These are phyloP conservation scores for Myxozyma kluyveri DNA, from an alignment of 805 yeast species.

Conservation along the genomic window DNA sequence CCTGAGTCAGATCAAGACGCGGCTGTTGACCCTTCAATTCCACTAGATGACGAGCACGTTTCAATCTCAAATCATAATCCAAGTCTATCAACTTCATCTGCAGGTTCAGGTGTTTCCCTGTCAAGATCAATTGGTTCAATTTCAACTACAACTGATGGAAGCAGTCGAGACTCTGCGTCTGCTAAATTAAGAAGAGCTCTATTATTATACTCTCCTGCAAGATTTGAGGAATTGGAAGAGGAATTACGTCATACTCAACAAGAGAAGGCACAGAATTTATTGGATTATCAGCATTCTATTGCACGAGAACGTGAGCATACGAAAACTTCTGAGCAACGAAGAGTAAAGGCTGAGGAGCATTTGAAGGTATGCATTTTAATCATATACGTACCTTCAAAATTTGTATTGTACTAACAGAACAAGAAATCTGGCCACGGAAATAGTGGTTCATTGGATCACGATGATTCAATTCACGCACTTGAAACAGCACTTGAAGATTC, in stretches of 20 bases:
- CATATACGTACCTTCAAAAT: not conserved
- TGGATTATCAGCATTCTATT: conserved; percentile 17
- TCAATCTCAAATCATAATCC: not conserved
- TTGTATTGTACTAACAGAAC: not conserved
- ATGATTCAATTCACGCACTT: conserved; percentile 9
- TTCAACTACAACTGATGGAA: too few relatives aligned
- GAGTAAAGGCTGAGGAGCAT: conserved; percentile 17
- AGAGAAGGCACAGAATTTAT: conserved; percentile 22
- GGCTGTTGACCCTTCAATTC: conserved; percentile 10
- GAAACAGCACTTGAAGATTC: conserved; percentile 24
- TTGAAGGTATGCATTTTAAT: conserved; percentile 11
- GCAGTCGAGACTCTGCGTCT: not conserved
- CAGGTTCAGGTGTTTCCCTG: too few relatives aligned
- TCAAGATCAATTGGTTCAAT: too few relatives aligned
- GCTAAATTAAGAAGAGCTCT: not conserved
- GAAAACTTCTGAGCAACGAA: conserved; percentile 10
- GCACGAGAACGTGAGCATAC: conserved; percentile 21
- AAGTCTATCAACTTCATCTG: not conserved
- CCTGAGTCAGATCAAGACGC: conserved; percentile 4
- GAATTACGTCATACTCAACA: conserved; percentile 21
- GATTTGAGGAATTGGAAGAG: conserved; percentile 13
- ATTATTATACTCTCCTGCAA: not conserved
- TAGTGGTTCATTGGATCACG: conserved; percentile 9
- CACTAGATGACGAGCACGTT: conserved; percentile 5
- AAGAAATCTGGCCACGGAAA: conserved; percentile 13